Percentiles rank a stretch among this genome's conserved stretches.
Conservation (phyloP, 495 filamentous ascomycete species). For the Emericellopsis terricola region DNA sequence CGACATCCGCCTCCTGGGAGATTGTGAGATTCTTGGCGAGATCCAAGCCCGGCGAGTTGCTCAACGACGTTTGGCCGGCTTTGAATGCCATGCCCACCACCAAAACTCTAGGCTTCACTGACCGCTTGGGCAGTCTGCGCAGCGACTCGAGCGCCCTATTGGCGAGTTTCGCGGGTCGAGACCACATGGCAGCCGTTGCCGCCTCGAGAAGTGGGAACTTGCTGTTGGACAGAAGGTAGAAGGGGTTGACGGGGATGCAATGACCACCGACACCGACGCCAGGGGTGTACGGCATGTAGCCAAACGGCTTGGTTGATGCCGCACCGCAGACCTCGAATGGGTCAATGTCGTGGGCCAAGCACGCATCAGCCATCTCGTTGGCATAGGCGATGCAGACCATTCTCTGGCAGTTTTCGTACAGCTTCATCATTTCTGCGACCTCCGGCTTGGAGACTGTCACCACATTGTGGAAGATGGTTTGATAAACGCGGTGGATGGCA, state of each 20-base stretch:
- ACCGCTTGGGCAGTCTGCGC: neutral
- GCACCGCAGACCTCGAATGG: conserved; percentile 18
- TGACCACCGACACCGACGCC: conserved; percentile 19
- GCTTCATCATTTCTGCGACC: conserved; percentile 23
- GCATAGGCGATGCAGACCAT: conserved; percentile 21
- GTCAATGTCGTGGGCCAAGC: conserved; percentile 15
- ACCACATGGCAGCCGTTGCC: conserved; percentile 15
- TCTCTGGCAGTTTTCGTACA: conserved; percentile 23
- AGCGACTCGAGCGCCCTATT: neutral
- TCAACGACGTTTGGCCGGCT: conserved; percentile 10
- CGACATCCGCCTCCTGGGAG: conserved; percentile 9
- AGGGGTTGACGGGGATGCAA: conserved; percentile 22
- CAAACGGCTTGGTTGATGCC: conserved; percentile 21
- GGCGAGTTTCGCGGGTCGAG: conserved; percentile 12
- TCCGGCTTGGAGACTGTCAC: conserved; percentile 19
- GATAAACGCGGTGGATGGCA: conserved; percentile 13
- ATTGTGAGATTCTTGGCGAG: conserved; percentile 9
- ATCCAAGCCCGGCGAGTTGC: conserved; percentile 13
- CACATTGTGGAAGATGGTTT: conserved; percentile 12
- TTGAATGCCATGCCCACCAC: conserved; percentile 20
- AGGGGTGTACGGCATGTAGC: conserved; percentile 15
- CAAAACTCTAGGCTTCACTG: conserved; percentile 8
- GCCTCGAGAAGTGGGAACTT: conserved; percentile 13
- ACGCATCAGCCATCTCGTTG: conserved; percentile 25
- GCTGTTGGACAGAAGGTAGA: conserved; percentile 17